Base-by-base conservation (phyloP, 495 filamentous ascomycete genomes). In the Podospora sp. region DNA sequence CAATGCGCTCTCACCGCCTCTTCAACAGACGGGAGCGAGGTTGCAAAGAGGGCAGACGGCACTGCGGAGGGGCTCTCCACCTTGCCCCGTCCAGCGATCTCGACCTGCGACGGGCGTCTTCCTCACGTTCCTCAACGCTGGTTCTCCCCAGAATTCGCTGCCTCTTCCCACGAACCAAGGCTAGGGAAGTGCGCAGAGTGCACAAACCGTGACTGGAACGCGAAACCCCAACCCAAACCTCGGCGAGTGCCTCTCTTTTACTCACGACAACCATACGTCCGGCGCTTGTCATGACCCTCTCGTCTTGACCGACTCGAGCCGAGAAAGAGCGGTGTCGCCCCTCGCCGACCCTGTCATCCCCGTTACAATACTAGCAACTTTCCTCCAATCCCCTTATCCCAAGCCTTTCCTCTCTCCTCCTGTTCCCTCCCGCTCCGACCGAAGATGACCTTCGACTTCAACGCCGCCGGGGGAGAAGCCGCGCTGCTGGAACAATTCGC, bases 401-500 rank as follows among this genome's bases (percentile, higher is more conserved):
- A 46, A 33, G 58, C 62, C 69, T 40, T 25, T 67, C 18, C 62
- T 65, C 65, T 63, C 63, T 70, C 65, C 62, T 58, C 57, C 66
- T 66, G 67, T 55, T 68, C 60, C 62, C 65, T 65, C 63, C 63
- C 70, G 68, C 60, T 57, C 61, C 49, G 63, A 60, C 75, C 75
- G 72, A 84, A 65, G 72, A 87, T 87, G 85, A 82, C 81, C 78
- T 83, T 81, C 79, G 81, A 86, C 74, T 86, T 83, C 81, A 80
- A 81, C 77, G 72, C 80, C 72, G 75, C 78, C 69, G 81, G 77
- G 74, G 81, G 81, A 77, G 82, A 80, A 46, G 76, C 77, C 68
- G 83, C 78, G 68, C 76, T 86, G 72, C 71, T 87, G 72, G 84
- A 86, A 73, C 80, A 85, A 68, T 76, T 78, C 68, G 77, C 74